Conservation (phyloP, 202 grass and related monocot genomes). For the Musa balbisiana region DNA sequence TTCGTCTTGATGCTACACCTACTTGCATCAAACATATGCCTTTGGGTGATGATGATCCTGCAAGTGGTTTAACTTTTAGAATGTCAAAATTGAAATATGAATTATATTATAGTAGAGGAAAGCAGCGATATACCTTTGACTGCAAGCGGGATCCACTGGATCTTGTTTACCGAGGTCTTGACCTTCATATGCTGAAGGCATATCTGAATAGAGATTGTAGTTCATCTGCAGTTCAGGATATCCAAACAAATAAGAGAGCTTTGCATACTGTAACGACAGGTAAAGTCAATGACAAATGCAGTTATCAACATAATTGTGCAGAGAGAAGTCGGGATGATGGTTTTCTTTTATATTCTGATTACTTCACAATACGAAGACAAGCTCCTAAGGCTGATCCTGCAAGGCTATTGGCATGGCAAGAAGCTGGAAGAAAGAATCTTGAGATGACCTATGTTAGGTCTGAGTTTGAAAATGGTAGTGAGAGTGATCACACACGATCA, state of each 20-base stretch:
- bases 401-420: constrained; percentile 84
- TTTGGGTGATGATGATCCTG: constrained; percentile 76
- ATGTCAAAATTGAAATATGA: constrained; percentile 77
- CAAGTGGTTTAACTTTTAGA: constrained; percentile 66
- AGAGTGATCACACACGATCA: constrained; percentile 69
- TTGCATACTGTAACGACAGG: constrained; percentile 28
- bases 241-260: constrained; percentile 45
- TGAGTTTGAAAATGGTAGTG: constrained; percentile 59
- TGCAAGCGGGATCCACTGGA: constrained; percentile 96
- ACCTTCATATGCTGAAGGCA: constrained; percentile 76
- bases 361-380: constrained; percentile 96
- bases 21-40: constrained; percentile 72
- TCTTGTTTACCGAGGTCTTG: constrained; percentile 93
- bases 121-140: constrained; percentile 83
- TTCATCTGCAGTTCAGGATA: constrained; percentile 39
- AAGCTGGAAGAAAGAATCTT: constrained; percentile 71
- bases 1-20: constrained; percentile 66
- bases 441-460: constrained; percentile 55
- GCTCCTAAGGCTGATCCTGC: constrained; percentile 82
- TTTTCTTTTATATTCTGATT: constrained; percentile 90
- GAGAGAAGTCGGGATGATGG: constrained; percentile 77
- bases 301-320: constrained; percentile 34
- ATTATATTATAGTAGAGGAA: constrained; percentile 84
- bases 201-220: constrained; percentile 52
- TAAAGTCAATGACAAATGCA: constrained; percentile 35